phyloP scores from a whole-genome alignment of 768 basidiomycete species.

The Dioszegia aurantiaca region DNA sequence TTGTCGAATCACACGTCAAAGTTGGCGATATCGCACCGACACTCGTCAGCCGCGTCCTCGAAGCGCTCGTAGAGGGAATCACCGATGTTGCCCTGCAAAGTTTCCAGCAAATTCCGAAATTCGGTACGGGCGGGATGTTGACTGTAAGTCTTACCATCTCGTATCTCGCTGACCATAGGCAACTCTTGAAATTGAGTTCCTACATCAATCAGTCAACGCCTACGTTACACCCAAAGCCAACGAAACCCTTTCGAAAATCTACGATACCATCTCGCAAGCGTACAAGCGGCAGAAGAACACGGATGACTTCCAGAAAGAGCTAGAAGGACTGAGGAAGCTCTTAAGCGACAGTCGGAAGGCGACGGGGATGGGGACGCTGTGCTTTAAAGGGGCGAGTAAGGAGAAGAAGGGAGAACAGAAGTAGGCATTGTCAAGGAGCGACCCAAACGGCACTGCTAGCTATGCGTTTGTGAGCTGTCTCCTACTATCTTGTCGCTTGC shows the following conservation, averaged over 20 bases:
- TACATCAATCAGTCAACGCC: slow-evolving; percentile 89
- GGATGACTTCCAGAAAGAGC: slow-evolving; percentile 70
- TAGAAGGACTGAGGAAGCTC: slow-evolving; percentile 88
- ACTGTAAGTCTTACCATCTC: slow-evolving; percentile 61
- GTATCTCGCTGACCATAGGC: slow-evolving; percentile 61
- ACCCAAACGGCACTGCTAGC: too few relatives aligned
- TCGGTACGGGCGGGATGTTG: slow-evolving; percentile 98
- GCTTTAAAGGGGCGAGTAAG: slow-evolving; percentile 59
- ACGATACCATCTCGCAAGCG: slow-evolving; percentile 89
- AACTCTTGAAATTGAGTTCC: slow-evolving; percentile 96
- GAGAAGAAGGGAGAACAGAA: slow-evolving; percentile 13
- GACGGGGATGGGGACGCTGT: slow-evolving; percentile 91
- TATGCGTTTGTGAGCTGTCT: too few relatives aligned
- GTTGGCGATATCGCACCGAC: slow-evolving; percentile 74
- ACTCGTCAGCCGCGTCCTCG: slow-evolving; percentile 76
- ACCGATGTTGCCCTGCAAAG: slow-evolving; percentile 77
- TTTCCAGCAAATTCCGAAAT: slow-evolving; percentile 83
- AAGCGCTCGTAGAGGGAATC: slow-evolving; percentile 74
- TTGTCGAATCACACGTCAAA: slow-evolving; percentile 90
- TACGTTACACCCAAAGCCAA: slow-evolving; percentile 77
- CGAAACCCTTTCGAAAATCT: slow-evolving; percentile 81
- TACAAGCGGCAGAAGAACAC: slow-evolving; percentile 69
- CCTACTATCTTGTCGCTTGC: too few relatives aligned
- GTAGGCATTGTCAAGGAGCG: too few relatives aligned
- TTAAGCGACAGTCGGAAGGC: slow-evolving; percentile 81